These are phyloP conservation scores for Talaromyces sp. DNA, from an alignment of 2,329 filamentous ascomycete genomes.

Conservation along the genomic window DNA sequence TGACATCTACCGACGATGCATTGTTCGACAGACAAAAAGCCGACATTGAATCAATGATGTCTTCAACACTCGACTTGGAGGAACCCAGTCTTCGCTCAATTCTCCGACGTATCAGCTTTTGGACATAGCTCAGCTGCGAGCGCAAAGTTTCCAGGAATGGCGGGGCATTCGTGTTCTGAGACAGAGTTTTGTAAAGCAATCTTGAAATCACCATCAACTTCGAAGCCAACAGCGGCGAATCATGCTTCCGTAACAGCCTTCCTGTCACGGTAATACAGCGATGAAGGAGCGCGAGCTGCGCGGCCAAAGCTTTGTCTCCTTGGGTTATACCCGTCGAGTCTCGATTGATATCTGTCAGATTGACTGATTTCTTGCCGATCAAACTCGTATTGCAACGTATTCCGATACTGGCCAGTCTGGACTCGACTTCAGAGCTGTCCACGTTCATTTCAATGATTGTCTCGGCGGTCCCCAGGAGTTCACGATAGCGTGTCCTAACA, in stretches of 20 bases:
- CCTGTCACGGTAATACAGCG: slow-evolving; percentile 50
- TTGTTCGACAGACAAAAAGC: slow-evolving; percentile 79
- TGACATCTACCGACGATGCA: slow-evolving; percentile 70
- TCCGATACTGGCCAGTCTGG: slow-evolving; percentile 65
- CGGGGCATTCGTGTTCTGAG: slow-evolving; percentile 45
- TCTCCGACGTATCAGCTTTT: slow-evolving; percentile 60
- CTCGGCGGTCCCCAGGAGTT: slow-evolving; percentile 85
- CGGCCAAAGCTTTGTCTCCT: slow-evolving; percentile 46
- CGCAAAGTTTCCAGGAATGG: slow-evolving; percentile 58
- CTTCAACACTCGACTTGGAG: slow-evolving; percentile 39
- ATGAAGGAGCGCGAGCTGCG: slow-evolving; percentile 55
- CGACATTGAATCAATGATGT: slow-evolving; percentile 66
- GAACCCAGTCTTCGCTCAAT: slow-evolving; percentile 53
- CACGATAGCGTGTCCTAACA: slow-evolving; percentile 66
- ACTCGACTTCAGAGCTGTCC: slow-evolving; percentile 70
- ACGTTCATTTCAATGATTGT: slow-evolving; percentile 85
- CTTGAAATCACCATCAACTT: slow-evolving; percentile 73
- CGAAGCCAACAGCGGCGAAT: slow-evolving; percentile 52
- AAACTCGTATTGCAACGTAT: slow-evolving; percentile 68
- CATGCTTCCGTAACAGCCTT: slow-evolving; percentile 49
- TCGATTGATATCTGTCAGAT: slow-evolving; percentile 49
- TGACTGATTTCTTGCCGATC: slow-evolving; percentile 60
- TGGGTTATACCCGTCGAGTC: slow-evolving; percentile 30
- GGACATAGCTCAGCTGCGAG: slow-evolving; percentile 58
- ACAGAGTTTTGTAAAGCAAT: slow-evolving; percentile 68